Evolutionary conservation across 768 basidiomycete species (phyloP).

Genomic region (Suillus bovinus): DNA sequence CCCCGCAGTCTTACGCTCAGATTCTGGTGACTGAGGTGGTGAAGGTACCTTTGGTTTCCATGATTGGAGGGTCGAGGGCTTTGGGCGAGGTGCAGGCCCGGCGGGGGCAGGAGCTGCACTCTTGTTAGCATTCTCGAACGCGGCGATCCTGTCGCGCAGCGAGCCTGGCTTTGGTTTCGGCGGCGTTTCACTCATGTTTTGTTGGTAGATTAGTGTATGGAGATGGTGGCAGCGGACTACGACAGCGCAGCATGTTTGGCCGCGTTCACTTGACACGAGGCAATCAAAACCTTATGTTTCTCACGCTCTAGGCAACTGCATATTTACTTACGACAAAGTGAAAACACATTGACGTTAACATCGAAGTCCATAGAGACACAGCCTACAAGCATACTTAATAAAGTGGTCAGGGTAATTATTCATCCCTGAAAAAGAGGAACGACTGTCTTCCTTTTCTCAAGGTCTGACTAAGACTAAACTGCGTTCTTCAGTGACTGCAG

Average conservation of each 20-base stretch:
- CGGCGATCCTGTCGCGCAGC: constrained; percentile 85
- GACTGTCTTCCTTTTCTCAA: background rate
- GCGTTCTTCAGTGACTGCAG: background rate
- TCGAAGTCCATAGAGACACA: background rate
- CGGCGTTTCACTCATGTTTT: constrained; percentile 57
- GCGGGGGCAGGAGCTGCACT: constrained; percentile 34
- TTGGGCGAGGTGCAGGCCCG: constrained; percentile 53
- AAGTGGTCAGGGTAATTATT: background rate
- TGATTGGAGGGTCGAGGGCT: constrained; percentile 57
- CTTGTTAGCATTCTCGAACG: constrained; percentile 71
- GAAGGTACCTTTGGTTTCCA: constrained; percentile 72
- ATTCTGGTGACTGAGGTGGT: constrained; percentile 37
- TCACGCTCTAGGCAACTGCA: background rate
- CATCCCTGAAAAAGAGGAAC: background rate
- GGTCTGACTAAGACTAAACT: background rate
- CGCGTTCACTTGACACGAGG: constrained; percentile 5
- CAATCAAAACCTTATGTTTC: background rate
- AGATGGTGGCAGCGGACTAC: constrained; percentile 17
- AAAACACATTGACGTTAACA: background rate
- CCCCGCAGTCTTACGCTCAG: constrained; percentile 34
- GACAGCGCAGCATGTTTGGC: constrained; percentile 2
- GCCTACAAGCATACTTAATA: background rate
- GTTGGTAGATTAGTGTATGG: background rate
- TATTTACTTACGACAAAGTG: background rate
- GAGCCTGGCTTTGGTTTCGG: constrained; percentile 74